Evolutionary conservation across 306 rosid species (phyloP).

Genomic region (Vachellia pachyceras): DNA sequence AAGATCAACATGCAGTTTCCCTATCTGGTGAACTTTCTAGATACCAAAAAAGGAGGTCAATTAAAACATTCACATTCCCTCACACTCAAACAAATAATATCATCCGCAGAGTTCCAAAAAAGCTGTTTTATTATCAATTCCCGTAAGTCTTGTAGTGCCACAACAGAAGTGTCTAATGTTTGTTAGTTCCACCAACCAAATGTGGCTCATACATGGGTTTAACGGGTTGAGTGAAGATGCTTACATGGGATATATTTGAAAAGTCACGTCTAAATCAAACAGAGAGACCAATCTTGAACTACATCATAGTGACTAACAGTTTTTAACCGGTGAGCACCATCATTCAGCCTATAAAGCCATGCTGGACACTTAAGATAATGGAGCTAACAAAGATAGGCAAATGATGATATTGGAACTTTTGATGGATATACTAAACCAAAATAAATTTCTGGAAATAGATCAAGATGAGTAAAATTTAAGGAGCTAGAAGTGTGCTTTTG

Average conservation of each 20-base stretch:
- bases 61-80: background rate
- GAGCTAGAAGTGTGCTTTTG: background rate
- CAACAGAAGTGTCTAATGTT: background rate
- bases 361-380: background rate
- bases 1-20: background rate
- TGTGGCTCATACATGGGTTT: background rate
- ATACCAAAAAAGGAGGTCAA: background rate
- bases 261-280: background rate
- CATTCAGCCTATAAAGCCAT: background rate
- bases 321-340: background rate
- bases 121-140: background rate
- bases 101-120: background rate
- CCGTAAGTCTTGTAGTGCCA: background rate
- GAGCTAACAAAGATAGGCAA: background rate
- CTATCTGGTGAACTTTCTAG: background rate
- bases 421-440: background rate
- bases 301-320: background rate
- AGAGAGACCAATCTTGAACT: background rate
- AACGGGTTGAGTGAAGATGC: background rate
- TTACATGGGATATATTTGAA: background rate
- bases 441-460: background rate
- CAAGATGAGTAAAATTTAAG: background rate
- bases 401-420: background rate
- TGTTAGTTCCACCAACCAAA: background rate
- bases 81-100: background rate